Conservation (phyloP, 2,329 filamentous ascomycete genomes). For the Exophiala mesophila region DNA sequence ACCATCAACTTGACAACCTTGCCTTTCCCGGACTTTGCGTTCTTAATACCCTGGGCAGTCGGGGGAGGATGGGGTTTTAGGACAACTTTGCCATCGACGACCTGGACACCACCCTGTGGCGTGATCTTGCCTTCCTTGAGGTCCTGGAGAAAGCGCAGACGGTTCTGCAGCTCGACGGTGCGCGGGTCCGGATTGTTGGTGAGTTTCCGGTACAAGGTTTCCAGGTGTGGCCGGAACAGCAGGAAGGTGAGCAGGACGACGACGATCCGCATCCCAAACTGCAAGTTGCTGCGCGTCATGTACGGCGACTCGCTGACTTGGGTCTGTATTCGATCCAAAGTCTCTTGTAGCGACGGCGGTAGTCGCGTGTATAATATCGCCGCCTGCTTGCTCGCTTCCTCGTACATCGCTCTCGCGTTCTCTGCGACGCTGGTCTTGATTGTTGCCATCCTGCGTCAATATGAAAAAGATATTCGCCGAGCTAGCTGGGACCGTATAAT, state of each 20-base stretch:
- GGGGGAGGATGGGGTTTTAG: conserved; percentile 32
- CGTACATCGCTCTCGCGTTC: too few species aligned
- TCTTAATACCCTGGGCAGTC: conserved; percentile 28
- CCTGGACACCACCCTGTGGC: not conserved
- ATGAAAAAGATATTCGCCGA: too few species aligned
- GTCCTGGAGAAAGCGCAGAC: conserved; percentile 8
- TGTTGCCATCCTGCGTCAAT: too few species aligned
- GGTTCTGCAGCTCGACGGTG: conserved; percentile 15
- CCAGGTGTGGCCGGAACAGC: conserved; percentile 23
- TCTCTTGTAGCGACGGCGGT: not conserved
- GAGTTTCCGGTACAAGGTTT: conserved; percentile 15
- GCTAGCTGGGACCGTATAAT: too few species aligned
- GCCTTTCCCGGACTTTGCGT: not conserved
- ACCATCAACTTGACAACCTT: conserved; percentile 4
- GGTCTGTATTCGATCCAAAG: not conserved
- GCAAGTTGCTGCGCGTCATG: conserved; percentile 16
- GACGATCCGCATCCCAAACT: conserved; percentile 14
- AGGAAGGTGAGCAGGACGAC: conserved; percentile 20
- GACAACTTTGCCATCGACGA: conserved; percentile 12
- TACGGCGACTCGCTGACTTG: conserved; percentile 1
- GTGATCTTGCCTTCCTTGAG: conserved; percentile 1
- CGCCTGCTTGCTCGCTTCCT: too few species aligned
- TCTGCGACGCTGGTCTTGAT: too few species aligned
- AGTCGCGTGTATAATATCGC: not conserved
- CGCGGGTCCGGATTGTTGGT: conserved; percentile 13